Evolutionary conservation across 352 stramenopile genomes (phyloP), one percentile per base, ranked within the genome.

Genomic region (Ochromonadaceae sp.): DNA sequence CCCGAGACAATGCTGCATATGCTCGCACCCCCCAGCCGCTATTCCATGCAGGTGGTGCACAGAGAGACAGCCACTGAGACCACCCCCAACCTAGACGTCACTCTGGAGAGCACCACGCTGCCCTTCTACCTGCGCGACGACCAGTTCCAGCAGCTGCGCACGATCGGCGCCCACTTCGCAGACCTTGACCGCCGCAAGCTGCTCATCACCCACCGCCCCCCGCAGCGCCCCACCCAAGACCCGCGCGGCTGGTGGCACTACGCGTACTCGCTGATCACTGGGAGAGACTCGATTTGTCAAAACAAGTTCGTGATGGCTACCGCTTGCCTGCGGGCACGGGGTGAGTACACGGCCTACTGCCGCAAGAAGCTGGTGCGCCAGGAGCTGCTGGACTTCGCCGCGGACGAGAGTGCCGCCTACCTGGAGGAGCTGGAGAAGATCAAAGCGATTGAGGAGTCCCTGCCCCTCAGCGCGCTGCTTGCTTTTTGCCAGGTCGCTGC

Each of bases 201-300:
- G 38, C 53, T 61, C 26, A 25, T 46, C 20, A 38, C 53, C 53
- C 30, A 22, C 53, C 53, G 53, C 20, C 53, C 53, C 31, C 31
- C n/a, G 26, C 32, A 48, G 35, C 30, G 38, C 17, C 38, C 62
- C 26, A 61, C 56, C 38, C 38, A 61, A 17, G 53, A 61, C 15
- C 61, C 65, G 15, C 10, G 35, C 25, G 65, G 22, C 0, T 70
- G 65, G 65, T 70, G 65, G 65, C 20, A 47, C 10, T 70, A 70
- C 38, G 65, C 65, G 2, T 42, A 34, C 7, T 17, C 5, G 4
- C 12, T 63, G 2, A 36, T 63, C 15, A 52, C 31, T 22, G 55
- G 38, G 22, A 52, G 5, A 52, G 52, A 60, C 20, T 4, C 34
- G 3, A 9, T 17, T 60, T 3, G 20, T 17, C 10, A 22, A 20